Evolutionary conservation across 1,284 basidiomycete species (phyloP), one percentile per base, ranked within the genome.

Genomic region (Kalmanozyma brasiliensis): DNA sequence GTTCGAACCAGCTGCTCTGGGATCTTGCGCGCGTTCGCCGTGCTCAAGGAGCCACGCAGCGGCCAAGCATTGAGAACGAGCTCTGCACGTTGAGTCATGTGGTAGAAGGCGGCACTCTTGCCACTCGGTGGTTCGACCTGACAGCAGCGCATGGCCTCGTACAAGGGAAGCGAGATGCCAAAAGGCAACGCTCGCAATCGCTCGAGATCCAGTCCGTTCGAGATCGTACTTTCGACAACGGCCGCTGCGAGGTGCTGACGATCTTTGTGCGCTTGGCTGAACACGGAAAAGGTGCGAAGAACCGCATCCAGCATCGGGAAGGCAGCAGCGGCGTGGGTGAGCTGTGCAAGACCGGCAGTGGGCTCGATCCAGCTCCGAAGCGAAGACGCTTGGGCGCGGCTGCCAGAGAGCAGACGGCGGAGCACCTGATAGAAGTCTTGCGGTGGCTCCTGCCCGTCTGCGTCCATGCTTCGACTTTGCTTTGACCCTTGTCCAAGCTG

Each of bases 81-180:
- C 78, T 98, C 95, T 49, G 89, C 87, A 30, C 94, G 86, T 6
- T 90, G 90, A 52, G 95, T 87, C 2, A 92, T 86, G 13, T 86
- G 84, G 79, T 93, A 96, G 37, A 90, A 88, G 8, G 86, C 86
- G 8, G 87, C 77, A 0, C 88, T 85, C 90, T 91, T 93, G 56
- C 89, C 86, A 7, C 85, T 85, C 0, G 89, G 88, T 1, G 94
- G 92, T 0, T 88, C 86, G 13, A 90, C 82, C 75, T 94, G 93
- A 72, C 90, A 92, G 10, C 89, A 89, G 49, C 92, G 85, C 22
- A 91, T 85, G 6, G 91, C 91, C 81, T 98, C 94, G 49, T 89
- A 84, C 5, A 97, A 83, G 0, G 94, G 93, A 8, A 92, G 84
- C 1, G 89, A 87, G 16, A 95, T 83, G 0, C 91, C 91, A 7